Evolutionary conservation across 2,329 filamentous ascomycete species (phyloP), one percentile per base, ranked within the genome.

Genomic region (Aspergillus uvarum): DNA sequence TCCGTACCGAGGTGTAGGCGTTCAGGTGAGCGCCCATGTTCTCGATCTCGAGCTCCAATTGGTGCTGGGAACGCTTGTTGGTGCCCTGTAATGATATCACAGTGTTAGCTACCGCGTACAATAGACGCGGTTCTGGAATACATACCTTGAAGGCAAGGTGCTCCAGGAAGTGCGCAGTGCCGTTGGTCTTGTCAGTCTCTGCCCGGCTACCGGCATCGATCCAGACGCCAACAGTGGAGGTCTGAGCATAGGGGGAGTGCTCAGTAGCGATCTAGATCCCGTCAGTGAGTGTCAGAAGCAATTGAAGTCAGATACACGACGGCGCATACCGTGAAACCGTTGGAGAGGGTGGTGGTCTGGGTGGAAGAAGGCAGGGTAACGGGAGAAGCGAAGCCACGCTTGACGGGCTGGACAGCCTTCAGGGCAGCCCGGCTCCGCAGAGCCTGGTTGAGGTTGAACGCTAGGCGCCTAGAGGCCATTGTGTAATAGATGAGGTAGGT

Each of bases 21-120:
- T 99, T 99, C 73, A 99, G 86, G 83, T 99, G 95, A 67, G 92
- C 95, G 79, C 95, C 95, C 91, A 99, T 97, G 84, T 99, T 99
- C 86, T 99, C 95, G 76, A 99, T 98, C 85, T 99, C 95, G 67
- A 99, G 89, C 84, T 99, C 95, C 77, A 99, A 85, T 83, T 99
- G 95, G 78, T 96, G 90, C 82, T 99, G 95, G 67, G 90, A 92
- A 80, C 95, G 88, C 84, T 90, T 96, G 80, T 90, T 85, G 70
- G 95, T 99, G 72, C 95, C 95, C 93, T 80, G 16, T 44, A 3
- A 61, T 10, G 64, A 22, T 60, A 54, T 47, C 24, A 55, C 29
- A 58, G 69, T 59, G 68, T 60, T 60, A 29, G 47, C 16, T n/a
- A 19, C 54, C 47, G 24, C 47, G 22, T 16, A 2, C 12, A 16